A percentile compares a stretch with the other conserved stretches of the same genome.
These are phyloP conservation scores for Termitomyces sp. DNA, from an alignment of 768 basidiomycete species.

Conservation along the genomic window DNA sequence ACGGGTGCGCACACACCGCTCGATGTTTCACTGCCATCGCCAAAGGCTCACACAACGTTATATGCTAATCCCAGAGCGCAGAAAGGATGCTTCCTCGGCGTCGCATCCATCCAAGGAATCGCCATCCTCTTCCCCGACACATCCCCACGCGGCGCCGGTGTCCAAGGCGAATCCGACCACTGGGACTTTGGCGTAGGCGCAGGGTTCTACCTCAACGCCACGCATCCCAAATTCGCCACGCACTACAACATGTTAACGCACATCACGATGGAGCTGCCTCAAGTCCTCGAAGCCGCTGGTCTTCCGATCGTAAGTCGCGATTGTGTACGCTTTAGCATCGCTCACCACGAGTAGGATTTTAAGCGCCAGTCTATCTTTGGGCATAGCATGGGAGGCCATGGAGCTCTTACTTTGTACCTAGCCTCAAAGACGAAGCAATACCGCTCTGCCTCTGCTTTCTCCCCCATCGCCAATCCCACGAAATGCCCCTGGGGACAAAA, in stretches of 20 bases:
- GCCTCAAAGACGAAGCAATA: constrained; percentile 65
- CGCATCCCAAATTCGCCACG: constrained; percentile 60
- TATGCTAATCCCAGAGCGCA: constrained; percentile 54
- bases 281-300: constrained; percentile 63
- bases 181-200: constrained; percentile 97
- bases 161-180: constrained; percentile 71
- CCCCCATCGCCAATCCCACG: constrained; percentile 82
- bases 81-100: constrained; percentile 89
- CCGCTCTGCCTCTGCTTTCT: constrained; percentile 85
- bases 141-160: constrained; percentile 86
- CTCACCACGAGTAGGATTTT: constrained; percentile 54
- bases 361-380: constrained; percentile 85
- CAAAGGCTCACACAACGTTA: not conserved
- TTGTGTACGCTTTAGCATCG: not conserved
- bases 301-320: constrained; percentile 65
- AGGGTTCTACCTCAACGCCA: constrained; percentile 95
- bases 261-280: constrained; percentile 79
- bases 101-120: constrained; percentile 80
- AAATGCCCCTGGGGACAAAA: constrained; percentile 89
- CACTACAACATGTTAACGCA: constrained; percentile 90
- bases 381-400: constrained; percentile 98
- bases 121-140: constrained; percentile 96
- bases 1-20: constrained; percentile 48
- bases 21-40: not conserved
- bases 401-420: constrained; percentile 88